These are phyloP conservation scores for Ascochyta pisi DNA, from an alignment of 2,329 filamentous ascomycete species.

Conservation along the genomic window DNA sequence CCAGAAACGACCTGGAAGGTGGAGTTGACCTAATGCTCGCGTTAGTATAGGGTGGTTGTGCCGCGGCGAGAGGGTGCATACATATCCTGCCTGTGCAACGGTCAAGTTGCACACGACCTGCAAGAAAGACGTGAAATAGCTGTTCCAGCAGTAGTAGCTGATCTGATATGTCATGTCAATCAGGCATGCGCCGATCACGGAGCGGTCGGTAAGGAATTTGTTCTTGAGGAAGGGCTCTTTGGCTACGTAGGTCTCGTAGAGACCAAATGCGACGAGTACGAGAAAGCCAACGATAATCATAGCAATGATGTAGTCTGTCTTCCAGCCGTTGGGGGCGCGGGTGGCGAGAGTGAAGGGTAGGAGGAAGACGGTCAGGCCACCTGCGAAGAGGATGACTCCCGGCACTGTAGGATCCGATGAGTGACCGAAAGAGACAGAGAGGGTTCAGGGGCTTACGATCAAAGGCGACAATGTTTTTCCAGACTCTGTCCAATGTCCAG, in stretches of 20 bases:
- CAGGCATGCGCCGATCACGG: constrained; percentile 65
- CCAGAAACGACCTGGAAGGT: constrained; percentile 65
- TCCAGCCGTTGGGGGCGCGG: constrained; percentile 57
- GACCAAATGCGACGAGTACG: constrained; percentile 56
- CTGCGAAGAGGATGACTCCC: constrained; percentile 54
- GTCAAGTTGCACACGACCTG: constrained; percentile 65
- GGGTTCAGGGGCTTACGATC: not conserved
- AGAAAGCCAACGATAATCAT: constrained; percentile 59
- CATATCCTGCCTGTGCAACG: constrained; percentile 61
- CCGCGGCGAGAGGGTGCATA: not conserved
- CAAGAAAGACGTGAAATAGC: constrained; percentile 61
- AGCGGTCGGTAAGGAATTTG: constrained; percentile 64
- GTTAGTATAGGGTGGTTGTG: too few relatives aligned
- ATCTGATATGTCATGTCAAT: constrained; percentile 62
- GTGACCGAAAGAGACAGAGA: not conserved
- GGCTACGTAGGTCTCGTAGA: constrained; percentile 60
- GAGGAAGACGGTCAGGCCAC: constrained; percentile 55
- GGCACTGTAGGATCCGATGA: constrained; percentile 43
- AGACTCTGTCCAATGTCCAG: constrained; percentile 51
- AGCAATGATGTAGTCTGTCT: constrained; percentile 57
- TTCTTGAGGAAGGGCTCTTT: constrained; percentile 63
- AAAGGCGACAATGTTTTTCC: constrained; percentile 42
- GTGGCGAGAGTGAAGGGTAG: constrained; percentile 62
- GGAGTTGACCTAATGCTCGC: constrained; percentile 43
- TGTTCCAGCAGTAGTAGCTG: constrained; percentile 65